phyloP scores from a whole-genome alignment of 176 grass and related monocot genomes.

The Calamus simplicifolius region DNA sequence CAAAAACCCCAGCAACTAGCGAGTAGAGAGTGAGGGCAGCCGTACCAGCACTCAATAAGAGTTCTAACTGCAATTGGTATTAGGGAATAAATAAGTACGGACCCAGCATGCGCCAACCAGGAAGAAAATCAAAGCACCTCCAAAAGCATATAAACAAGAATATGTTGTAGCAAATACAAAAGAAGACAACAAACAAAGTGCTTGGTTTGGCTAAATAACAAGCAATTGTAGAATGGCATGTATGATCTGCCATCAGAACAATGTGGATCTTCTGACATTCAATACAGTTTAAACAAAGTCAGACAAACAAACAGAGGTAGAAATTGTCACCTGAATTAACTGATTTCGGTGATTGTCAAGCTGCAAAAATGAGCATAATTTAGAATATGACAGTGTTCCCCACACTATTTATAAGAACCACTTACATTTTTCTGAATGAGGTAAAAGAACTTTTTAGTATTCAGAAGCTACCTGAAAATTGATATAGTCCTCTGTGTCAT shows the following conservation, averaged over 20 bases:
- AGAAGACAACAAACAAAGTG: too few species aligned
- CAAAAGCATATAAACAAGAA: too few species aligned
- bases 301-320: background rate
- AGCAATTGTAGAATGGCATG: too few species aligned
- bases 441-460: background rate
- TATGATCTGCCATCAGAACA: too few species aligned
- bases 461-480: slow-evolving; percentile 14
- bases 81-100: background rate
- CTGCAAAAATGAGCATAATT: slow-evolving; percentile 1
- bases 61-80: slow-evolving; percentile 8
- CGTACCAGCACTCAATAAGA: slow-evolving; percentile 19
- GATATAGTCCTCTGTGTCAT: slow-evolving; percentile 28
- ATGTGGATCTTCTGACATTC: too few species aligned
- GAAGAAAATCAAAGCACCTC: too few species aligned
- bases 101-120: too few species aligned
- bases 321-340: slow-evolving; percentile 19
- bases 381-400: background rate
- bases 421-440: background rate
- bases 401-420: background rate
- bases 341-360: slow-evolving; percentile 26
- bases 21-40: slow-evolving; percentile 18
- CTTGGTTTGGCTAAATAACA: too few species aligned
- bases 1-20: slow-evolving; percentile 17
- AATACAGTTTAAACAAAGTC: too few species aligned
- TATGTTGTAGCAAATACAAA: too few species aligned